Evolutionary conservation across 345 rosid species (phyloP), one percentile per base, ranked within the genome.

Genomic region (Excoecaria agallocha): DNA sequence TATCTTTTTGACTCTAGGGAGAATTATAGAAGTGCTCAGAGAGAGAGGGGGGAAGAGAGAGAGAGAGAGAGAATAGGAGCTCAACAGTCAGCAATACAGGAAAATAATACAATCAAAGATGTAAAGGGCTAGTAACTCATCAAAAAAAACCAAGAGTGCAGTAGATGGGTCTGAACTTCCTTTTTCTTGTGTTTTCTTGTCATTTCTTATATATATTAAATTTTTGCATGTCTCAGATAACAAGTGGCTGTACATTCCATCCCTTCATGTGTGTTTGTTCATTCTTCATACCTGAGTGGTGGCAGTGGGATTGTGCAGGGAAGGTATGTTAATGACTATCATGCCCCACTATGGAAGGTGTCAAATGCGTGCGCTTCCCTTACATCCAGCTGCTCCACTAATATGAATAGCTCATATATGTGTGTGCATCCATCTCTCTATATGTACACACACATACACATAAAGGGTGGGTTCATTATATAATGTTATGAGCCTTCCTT

Each of bases 1-100:
- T 78, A 89, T 82, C 73, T 89, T 80, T 89, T 89, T 46, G 89
- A 87, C 76, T 91, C 98, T 92, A 73, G 38, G 54, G n/a, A 72
- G 65, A 71, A 69, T 46, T 38, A 58, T 13, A 35, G 22, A 35
- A 50, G 37, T 16, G 43, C 54, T n/a, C 19, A 63, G 56, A 22
- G 37, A 60, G 35, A 63, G 39, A 59, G 11, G 5, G 22, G 25
- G 25, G 58, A 30, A 30, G 30, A 63, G 56, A 22, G 37, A 60
- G 35, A 63, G 39, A 59, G 6, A 8, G 22, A 45, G 25, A 68
- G n/a, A 6, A 55, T 5, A 74, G 77, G 30, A 56, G 74, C 19
- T 35, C 51, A 80, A 73, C 12, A 69, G 22, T 70, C 54, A 61
- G 45, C 24, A 11, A 6, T 37, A 70, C 70, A 45, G 61, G 71